Evolutionary conservation across 805 yeast genomes (phyloP).

Genomic region (Cyberlindnera mississippiensis): DNA sequence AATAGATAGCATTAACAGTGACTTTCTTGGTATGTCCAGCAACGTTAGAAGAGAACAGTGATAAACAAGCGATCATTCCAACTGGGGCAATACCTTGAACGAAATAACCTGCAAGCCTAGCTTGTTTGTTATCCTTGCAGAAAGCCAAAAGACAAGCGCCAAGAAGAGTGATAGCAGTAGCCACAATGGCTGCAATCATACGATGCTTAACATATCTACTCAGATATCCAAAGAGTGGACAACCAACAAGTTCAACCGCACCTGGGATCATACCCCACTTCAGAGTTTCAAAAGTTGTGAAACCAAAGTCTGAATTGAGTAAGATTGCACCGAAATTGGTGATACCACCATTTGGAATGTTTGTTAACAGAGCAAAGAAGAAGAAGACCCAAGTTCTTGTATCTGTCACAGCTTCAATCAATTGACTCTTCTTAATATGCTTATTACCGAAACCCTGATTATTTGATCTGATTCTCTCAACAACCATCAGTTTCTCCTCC

Average conservation of each 20-base stretch:
- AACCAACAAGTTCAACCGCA: slow-evolving; percentile 27
- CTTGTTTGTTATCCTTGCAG: slow-evolving; percentile 25
- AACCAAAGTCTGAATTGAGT: slow-evolving; percentile 5
- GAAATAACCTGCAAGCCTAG: slow-evolving; percentile 25
- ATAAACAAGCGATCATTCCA: slow-evolving; percentile 20
- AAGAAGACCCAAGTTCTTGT: slow-evolving; percentile 44
- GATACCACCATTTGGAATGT: slow-evolving; percentile 49
- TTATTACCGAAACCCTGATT: slow-evolving; percentile 56
- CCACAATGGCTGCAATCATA: slow-evolving; percentile 18
- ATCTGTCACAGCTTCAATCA: slow-evolving; percentile 47
- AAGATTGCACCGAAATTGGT: slow-evolving; percentile 13
- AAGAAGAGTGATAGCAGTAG: slow-evolving; percentile 19
- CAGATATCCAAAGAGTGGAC: neutral
- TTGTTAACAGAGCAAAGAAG: slow-evolving; percentile 34
- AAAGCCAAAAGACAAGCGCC: slow-evolving; percentile 32
- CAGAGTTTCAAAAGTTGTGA: slow-evolving; percentile 6
- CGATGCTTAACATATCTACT: slow-evolving; percentile 19
- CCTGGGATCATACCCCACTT: slow-evolving; percentile 30
- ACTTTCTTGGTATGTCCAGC: slow-evolving; percentile 72
- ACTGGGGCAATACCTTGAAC: slow-evolving; percentile 30
- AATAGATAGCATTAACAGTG: slow-evolving; percentile 49
- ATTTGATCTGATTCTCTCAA: slow-evolving; percentile 47
- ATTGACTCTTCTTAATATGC: slow-evolving; percentile 49
- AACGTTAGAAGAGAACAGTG: slow-evolving; percentile 41
- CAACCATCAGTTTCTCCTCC: slow-evolving; percentile 42